These are phyloP conservation scores for Spizellomyces punctatus DNA, from an alignment of 192 early-diverging fungal species.

Conservation along the genomic window DNA sequence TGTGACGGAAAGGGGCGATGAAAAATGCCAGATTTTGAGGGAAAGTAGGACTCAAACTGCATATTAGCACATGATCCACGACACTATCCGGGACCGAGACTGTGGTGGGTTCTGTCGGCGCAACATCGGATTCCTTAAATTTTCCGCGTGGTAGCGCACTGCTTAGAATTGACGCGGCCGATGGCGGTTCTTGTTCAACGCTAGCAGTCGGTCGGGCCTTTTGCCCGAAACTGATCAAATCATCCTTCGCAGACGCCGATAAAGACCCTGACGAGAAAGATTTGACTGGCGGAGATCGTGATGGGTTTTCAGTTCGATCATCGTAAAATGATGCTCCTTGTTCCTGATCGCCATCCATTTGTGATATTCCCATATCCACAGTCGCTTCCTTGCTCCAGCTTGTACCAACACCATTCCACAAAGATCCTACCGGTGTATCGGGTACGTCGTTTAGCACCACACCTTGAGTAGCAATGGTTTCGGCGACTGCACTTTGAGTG, in stretches of 20 bases:
- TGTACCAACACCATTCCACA: not conserved
- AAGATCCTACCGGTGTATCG: not conserved
- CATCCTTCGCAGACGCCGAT: slow-evolving; percentile 1
- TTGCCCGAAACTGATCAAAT: slow-evolving; percentile 9
- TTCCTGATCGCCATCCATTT: not conserved
- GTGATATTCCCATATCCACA: not conserved
- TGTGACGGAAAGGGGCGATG: slow-evolving; percentile 64
- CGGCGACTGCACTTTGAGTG: slow-evolving; percentile 21
- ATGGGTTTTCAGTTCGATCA: not conserved
- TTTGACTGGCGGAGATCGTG: not conserved
- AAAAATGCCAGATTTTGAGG: slow-evolving; percentile 69
- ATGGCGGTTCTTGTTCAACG: slow-evolving; percentile 14
- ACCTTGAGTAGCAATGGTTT: slow-evolving; percentile 17
- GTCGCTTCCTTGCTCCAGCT: too few species aligned
- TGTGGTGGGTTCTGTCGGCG: not conserved
- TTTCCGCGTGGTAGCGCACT: not conserved
- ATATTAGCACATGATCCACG: slow-evolving; percentile 62
- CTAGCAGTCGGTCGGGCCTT: not conserved
- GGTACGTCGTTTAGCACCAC: slow-evolving; percentile 13
- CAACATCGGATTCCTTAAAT: not conserved
- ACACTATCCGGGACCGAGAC: slow-evolving; percentile 38
- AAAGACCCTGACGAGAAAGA: not conserved
- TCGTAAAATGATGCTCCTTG: not conserved
- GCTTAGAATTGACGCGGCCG: slow-evolving; percentile 2
- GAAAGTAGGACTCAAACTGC: slow-evolving; percentile 60